phyloP scores from a whole-genome alignment of 2,329 filamentous ascomycete species.

The Calonectria hawksworthii region DNA sequence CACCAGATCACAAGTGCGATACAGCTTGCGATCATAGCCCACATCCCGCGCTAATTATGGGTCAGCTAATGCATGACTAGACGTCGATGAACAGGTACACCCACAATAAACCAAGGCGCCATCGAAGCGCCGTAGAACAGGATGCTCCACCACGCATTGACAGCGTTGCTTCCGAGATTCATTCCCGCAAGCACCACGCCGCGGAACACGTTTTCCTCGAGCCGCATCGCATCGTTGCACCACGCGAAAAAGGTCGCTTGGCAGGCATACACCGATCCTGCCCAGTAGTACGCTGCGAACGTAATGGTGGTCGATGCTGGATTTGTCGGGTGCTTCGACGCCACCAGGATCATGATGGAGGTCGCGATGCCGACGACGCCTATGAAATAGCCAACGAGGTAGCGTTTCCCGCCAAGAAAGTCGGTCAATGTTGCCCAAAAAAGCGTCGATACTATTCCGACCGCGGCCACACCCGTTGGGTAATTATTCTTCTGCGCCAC shows the following conservation, averaged over 20 bases:
- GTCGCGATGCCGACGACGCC: slow-evolving; percentile 74
- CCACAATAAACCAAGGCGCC: slow-evolving; percentile 75
- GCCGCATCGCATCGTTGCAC: slow-evolving; percentile 79
- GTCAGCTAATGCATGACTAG: slow-evolving; percentile 24
- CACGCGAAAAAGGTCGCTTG: slow-evolving; percentile 83
- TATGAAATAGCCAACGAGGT: slow-evolving; percentile 77
- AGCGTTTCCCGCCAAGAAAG: slow-evolving; percentile 72
- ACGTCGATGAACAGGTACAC: slow-evolving; percentile 39
- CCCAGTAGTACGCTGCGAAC: slow-evolving; percentile 79
- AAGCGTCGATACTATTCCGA: slow-evolving; percentile 72
- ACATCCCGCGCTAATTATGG: slow-evolving; percentile 72
- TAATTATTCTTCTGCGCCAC: slow-evolving; percentile 69
- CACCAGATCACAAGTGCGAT: slow-evolving; percentile 74
- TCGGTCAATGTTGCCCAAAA: slow-evolving; percentile 80
- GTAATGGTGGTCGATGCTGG: slow-evolving; percentile 63
- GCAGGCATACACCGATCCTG: slow-evolving; percentile 78
- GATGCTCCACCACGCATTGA: slow-evolving; percentile 82
- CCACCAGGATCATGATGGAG: slow-evolving; percentile 71
- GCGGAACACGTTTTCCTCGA: slow-evolving; percentile 73
- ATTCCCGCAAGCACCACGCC: slow-evolving; percentile 79
- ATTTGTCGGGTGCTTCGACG: slow-evolving; percentile 57
- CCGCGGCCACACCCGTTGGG: slow-evolving; percentile 68
- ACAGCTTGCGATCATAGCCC: slow-evolving; percentile 77
- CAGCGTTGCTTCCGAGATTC: slow-evolving; percentile 76
- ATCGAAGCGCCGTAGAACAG: slow-evolving; percentile 77